These are phyloP conservation scores for Aphanocladium album DNA, from an alignment of 2,329 filamentous ascomycete genomes.

Conservation along the genomic window DNA sequence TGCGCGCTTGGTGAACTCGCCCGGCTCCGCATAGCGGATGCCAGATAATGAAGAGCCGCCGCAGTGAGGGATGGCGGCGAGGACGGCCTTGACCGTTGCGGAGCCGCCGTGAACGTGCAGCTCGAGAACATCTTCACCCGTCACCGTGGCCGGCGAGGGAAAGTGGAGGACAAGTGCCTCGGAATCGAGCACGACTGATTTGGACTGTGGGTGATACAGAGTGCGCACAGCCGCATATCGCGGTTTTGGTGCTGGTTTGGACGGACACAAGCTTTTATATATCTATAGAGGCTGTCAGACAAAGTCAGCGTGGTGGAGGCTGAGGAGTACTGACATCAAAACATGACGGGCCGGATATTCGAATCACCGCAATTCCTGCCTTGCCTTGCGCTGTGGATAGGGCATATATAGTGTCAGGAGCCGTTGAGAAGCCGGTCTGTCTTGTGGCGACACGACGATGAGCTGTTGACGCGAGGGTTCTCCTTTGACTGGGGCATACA, in stretches of 20 bases:
- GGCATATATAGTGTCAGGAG: conserved; percentile 75
- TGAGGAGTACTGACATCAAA: conserved; percentile 45
- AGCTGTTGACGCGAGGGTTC: not conserved
- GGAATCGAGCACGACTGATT: conserved; percentile 59
- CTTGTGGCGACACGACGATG: not conserved
- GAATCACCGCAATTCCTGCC: conserved; percentile 85
- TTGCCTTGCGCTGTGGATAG: conserved; percentile 80
- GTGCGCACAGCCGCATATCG: conserved; percentile 67
- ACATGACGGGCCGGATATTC: conserved; percentile 77
- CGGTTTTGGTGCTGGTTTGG: conserved; percentile 38
- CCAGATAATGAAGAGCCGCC: conserved; percentile 15
- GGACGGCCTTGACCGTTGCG: conserved; percentile 81
- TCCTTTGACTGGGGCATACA: not conserved
- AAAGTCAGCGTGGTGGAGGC: not conserved
- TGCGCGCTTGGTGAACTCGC: conserved; percentile 89
- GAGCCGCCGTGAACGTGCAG: conserved; percentile 90
- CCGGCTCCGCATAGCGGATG: conserved; percentile 86
- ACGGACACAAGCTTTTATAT: conserved; percentile 47
- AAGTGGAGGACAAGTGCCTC: conserved; percentile 80
- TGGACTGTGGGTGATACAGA: conserved; percentile 51
- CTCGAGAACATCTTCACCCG: conserved; percentile 88
- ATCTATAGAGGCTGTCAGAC: conserved; percentile 32
- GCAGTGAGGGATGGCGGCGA: conserved; percentile 66
- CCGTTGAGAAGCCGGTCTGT: conserved; percentile 17
- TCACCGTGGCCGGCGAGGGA: conserved; percentile 73